Conservation (phyloP, 306 rosid genomes). For the Comarum palustre region DNA sequence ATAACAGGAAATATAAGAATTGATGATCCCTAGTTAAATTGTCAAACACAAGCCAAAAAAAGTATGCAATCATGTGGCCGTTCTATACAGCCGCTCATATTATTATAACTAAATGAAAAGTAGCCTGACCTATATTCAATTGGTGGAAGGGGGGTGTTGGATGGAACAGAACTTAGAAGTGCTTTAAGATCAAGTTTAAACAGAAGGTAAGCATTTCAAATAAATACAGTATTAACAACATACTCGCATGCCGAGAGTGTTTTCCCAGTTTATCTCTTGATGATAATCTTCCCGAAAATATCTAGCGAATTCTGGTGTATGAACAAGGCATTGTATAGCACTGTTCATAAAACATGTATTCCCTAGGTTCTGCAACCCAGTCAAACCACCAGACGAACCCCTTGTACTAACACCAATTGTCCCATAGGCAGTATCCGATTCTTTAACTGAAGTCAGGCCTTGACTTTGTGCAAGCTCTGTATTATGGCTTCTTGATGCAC, state of each 20-base stretch:
- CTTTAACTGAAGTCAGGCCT: conserved; percentile 54
- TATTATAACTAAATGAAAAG: too few species aligned
- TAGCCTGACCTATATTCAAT: neutral
- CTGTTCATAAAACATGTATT: conserved; percentile 99
- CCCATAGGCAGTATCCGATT: conserved; percentile 56
- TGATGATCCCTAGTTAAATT: neutral
- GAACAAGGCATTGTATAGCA: conserved; percentile 95
- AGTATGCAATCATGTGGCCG: neutral
- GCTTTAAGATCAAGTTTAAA: neutral
- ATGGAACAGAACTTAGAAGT: neutral
- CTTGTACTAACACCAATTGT: conserved; percentile 77
- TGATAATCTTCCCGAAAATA: conserved; percentile 96
- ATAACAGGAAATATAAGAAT: neutral
- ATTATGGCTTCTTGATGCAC: conserved; percentile 52
- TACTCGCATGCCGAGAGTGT: conserved; percentile 98
- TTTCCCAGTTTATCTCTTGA: conserved; percentile 86
- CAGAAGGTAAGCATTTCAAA: neutral
- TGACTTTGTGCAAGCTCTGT: conserved; percentile 60
- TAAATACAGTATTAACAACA: conserved; percentile 44
- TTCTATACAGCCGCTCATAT: neutral
- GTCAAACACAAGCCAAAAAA: neutral
- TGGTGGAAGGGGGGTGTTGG: neutral
- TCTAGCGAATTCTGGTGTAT: conserved; percentile 89
- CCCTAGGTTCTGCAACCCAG: conserved; percentile 92
- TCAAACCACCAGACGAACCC: conserved; percentile 85